Evolutionary conservation across 179 eudicot species (phyloP).

Genomic region (Spinacia oleracea): DNA sequence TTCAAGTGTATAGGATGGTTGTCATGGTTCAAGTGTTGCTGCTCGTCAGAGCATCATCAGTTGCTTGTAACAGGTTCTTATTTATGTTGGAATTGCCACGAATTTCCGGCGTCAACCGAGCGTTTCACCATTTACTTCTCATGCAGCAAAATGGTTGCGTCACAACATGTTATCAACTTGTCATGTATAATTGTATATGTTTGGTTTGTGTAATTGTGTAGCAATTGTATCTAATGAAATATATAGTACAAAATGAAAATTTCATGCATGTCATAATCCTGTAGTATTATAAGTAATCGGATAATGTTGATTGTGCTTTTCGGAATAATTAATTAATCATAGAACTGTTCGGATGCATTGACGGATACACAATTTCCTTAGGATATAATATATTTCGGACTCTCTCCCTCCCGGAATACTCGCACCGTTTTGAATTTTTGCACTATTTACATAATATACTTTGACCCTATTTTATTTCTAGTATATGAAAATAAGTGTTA

Average conservation of each 20-base stretch:
- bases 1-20: no score
- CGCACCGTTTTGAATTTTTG: no score
- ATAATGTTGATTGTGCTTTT: neutral
- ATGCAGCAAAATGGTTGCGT: neutral
- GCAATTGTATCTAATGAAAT: neutral
- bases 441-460: no score
- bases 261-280: neutral
- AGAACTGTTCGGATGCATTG: neutral
- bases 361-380: neutral
- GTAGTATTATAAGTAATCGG: constrained; percentile 2
- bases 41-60: neutral
- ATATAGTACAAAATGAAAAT: neutral
- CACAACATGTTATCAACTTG: neutral
- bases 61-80: neutral
- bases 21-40: neutral
- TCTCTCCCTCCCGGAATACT: no score
- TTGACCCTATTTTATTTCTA: no score
- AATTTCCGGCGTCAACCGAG: neutral
- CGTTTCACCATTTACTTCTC: neutral
- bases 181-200: neutral
- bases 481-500: no score
- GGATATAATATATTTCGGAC: no score
- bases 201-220: constrained; percentile 16
- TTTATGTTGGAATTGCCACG: neutral
- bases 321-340: neutral